Base-by-base conservation (phyloP, 2,329 filamentous ascomycete species). In the Hypoxylon sp. region DNA sequence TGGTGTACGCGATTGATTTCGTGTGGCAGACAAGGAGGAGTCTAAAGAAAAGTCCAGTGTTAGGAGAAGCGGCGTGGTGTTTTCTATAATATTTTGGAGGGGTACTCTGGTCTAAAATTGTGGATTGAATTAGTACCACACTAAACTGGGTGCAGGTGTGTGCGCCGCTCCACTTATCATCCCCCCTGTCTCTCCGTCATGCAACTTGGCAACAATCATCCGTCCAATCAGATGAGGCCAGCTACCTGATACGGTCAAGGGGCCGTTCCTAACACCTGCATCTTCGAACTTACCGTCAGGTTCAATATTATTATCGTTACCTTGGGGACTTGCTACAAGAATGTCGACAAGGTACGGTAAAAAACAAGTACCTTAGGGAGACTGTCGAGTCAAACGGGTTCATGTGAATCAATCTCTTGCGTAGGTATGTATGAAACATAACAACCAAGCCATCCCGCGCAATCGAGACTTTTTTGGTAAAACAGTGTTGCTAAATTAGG, bases 41-140 rank as follows among this genome's bases (percentile, higher is more conserved):
- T 60, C 50, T 55, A 32, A 52, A 60, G 40, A 44, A 60, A 60
- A 62, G 40, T 48, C 38, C 18, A 42, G 36, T 63, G 16, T 50
- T 42, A 54, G 61, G 57, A 65, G 62, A 64, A 12, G 56, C 44
- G 51, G 62, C 49, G 58, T 68, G 48, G 52, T 68, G 61, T 65
- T 68, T 65, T 68, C 49, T 68, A 68, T 68, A 68, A 68, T 68
- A 63, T 63, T 68, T 57, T 68, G 66, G 62, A 68, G 64, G 59
- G 64, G 66, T 62, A 62, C 46, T 55, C n/a, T 46, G 32, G 32
- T 56, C 64, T 64, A 67, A 67, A 67, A 67, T 64, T 67, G 60
- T 67, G 62, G 62, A 61, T 52, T 52, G 40, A 49, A 45, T 49
- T 49, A 61, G 50, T 61, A 36, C 58, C 32, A 55, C 50, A 24